These are phyloP conservation scores for Truncatella angustata DNA, from an alignment of 2,329 filamentous ascomycete species.

Conservation along the genomic window DNA sequence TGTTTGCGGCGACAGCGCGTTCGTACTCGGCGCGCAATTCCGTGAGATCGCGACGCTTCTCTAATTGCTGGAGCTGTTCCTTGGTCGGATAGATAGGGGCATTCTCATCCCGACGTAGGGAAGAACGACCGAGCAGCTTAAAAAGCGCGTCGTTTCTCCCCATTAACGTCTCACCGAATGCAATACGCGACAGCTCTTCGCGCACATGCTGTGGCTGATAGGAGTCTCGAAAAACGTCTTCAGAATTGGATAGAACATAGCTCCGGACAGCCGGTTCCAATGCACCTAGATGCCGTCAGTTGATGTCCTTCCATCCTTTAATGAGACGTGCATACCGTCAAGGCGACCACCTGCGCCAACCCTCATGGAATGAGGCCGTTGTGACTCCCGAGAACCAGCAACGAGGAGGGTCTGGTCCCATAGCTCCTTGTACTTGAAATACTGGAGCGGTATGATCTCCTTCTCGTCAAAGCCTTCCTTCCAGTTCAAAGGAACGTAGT, in stretches of 20 bases:
- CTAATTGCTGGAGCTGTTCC: not conserved
- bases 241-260: not conserved
- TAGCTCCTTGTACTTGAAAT: not conserved
- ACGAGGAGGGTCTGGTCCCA: conserved; percentile 3
- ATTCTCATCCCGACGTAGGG: not conserved
- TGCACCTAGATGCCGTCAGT: not conserved
- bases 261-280: not conserved
- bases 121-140: not conserved
- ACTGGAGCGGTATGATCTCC: not conserved
- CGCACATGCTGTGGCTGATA: not conserved
- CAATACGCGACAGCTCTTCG: not conserved
- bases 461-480: not conserved
- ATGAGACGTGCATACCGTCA: not conserved
- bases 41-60: not conserved
- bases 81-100: not conserved
- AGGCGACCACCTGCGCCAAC: not conserved
- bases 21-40: not conserved
- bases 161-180: not conserved
- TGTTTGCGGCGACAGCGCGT: not conserved
- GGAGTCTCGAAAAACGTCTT: not conserved
- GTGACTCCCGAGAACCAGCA: not conserved
- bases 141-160: not conserved
- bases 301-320: not conserved
- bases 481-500: not conserved
- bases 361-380: conserved; percentile 1